Base-by-base conservation (phyloP, 2,329 filamentous ascomycete species). In the Mariannaea sp. region DNA sequence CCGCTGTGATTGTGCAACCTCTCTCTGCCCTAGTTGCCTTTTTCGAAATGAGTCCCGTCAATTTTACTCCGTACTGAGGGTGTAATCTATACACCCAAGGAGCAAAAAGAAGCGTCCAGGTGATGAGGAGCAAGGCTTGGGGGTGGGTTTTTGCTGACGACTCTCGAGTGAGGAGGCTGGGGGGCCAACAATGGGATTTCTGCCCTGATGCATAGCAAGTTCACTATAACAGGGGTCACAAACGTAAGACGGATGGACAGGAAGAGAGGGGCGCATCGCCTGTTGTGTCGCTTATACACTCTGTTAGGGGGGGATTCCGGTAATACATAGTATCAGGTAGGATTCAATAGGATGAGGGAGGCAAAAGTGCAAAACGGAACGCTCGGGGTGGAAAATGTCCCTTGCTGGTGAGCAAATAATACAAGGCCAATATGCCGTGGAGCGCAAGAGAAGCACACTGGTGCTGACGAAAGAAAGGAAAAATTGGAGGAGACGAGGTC, bases 101-200 rank as follows among this genome's bases (percentile, higher is more conserved):
- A 32, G 29, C 22, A 44, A 39, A 30, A 39, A 20, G 32, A 38
- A 32, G 39, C 26, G 38, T 14, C 32, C 39, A 40, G 45, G 33
- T 39, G 33, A 29, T 29, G 35, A 19, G 14, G 42, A 52, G 17
- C 26, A 42, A 41, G 43, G 43, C 43, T 53, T 47, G 44, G 36
- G 40, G 12, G 49, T 47, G 49, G 49, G 49, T 42, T 24, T n/a
- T 29, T 53, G 49, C 49, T 53, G 49, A 53, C 49, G 41, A 46
- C 49, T 42, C 43, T 30, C 33, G 22, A 24, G 22, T 24, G 41
- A 16, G 22, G 8, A 24, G 41, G 41, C 22, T 44, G 29, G 41
- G 27, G 27, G 16, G 41, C 22, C 22, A 24, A 24, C 22, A 24
- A 8, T 8, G n/a, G n/a, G n/a, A n/a, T n/a, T n/a, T n/a, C n/a